Evolutionary conservation across 129 eudicot genomes (phyloP).

Genomic region (Escallonia rubra): DNA sequence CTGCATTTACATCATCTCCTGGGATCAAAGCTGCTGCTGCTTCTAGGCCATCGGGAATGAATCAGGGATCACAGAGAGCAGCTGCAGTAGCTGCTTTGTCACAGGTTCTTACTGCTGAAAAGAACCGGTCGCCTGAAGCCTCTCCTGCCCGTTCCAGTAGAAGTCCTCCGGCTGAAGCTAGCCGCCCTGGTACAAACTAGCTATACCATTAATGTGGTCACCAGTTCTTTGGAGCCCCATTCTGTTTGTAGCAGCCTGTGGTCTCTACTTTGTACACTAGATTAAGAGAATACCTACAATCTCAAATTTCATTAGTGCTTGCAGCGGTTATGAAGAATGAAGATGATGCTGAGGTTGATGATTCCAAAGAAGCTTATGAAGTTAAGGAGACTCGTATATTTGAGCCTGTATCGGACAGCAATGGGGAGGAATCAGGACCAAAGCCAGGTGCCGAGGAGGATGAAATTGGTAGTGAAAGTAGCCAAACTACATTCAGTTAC

Average conservation of each 20-base stretch:
- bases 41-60: constrained; percentile 40
- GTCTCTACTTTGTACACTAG: neutral
- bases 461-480: constrained; percentile 46
- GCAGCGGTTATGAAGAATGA: constrained; percentile 46
- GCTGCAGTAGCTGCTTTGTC: constrained; percentile 99
- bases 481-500: constrained; percentile 69
- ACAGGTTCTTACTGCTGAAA: constrained; percentile 89
- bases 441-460: constrained; percentile 51
- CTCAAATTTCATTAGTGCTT: constrained; percentile 1
- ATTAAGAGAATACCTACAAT: neutral
- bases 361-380: constrained; percentile 33
- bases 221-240: no score
- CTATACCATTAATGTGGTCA: no score
- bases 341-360: constrained; percentile 34
- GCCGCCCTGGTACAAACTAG: constrained; percentile 43
- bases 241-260: no score
- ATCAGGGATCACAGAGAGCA: constrained; percentile 91
- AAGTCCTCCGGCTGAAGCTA: constrained; percentile 56
- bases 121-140: constrained; percentile 53
- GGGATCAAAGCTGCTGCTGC: constrained; percentile 43
- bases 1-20: constrained; percentile 75
- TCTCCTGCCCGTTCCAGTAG: constrained; percentile 70
- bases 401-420: constrained; percentile 35
- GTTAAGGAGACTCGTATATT: constrained; percentile 28
- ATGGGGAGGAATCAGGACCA: constrained; percentile 48